Conservation (phyloP, 2,329 filamentous ascomycete species). For the Chrysoporthe austroafricana region DNA sequence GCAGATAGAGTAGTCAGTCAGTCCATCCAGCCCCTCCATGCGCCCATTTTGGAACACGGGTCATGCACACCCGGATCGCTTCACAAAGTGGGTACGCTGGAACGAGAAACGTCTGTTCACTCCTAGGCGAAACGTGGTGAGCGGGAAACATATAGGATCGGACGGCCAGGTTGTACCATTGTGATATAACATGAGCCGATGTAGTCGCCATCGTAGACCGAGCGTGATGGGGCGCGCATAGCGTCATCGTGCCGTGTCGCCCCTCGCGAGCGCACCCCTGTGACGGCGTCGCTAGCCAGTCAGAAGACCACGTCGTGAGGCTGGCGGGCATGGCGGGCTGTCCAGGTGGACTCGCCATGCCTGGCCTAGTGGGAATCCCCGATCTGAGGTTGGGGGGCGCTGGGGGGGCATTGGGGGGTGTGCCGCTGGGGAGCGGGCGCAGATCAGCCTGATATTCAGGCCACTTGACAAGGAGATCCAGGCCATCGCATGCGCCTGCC, state of each 20-base stretch:
- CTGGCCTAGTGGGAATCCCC: slow-evolving; percentile 9
- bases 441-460: slow-evolving; percentile 21
- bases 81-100: background rate
- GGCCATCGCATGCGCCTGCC: background rate
- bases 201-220: background rate
- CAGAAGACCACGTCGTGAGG: slow-evolving; percentile 22
- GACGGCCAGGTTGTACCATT: background rate
- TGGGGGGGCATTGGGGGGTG: background rate
- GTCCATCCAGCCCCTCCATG: background rate
- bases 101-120: background rate
- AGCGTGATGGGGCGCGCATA: slow-evolving; percentile 4
- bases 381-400: slow-evolving; percentile 11
- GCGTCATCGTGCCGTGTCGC: slow-evolving; percentile 17
- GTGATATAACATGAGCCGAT: slow-evolving; percentile 6
- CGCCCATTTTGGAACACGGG: background rate
- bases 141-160: background rate
- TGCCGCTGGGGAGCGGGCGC: background rate
- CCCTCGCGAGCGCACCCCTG: slow-evolving; percentile 8
- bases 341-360: too few species aligned
- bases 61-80: background rate
- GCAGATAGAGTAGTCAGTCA: background rate
- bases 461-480: slow-evolving; percentile 25
- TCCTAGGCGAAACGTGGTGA: background rate
- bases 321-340: slow-evolving; percentile 8
- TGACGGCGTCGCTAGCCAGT: slow-evolving; percentile 24